Evolutionary conservation across 768 basidiomycete genomes (phyloP), one percentile per base, ranked within the genome.

Genomic region (Suillus occidentalis): DNA sequence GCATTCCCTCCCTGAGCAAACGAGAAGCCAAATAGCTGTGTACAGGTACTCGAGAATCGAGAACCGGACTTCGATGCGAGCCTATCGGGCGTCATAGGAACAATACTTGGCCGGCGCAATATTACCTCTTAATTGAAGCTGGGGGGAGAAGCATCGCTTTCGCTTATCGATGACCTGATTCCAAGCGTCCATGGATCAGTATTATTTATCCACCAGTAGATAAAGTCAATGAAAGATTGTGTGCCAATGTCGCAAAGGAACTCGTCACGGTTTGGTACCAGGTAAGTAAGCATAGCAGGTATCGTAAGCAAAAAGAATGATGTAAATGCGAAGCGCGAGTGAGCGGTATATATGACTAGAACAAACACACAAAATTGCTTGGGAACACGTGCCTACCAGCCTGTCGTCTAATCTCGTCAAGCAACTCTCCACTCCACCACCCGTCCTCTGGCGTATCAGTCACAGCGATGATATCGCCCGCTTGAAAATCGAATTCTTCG

Each of bases 401-500:
- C 67, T 89, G 84, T 67, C 92, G 81, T 68, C 93, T 78, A 37
- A 82, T 81, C 69, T 93, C 91, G 66, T 92, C 90, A n/a, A 94
- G 78, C 65, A 94, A 76, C 70, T 91, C 89, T 28, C 97, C 97
- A 63, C 88, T 91, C 97, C 96, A 99, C 97, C 97, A 98, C 1
- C 97, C 97, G 71, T 97, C 96, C 70, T 95, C 95, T 6, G 95
- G 95, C 7, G 95, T 97, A 25, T 88, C 84, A 0, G 93, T 96
- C 12, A 99, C 96, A 8, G 95, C 96, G 68, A 99, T 97, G 68
- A 97, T 92, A 77, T 99, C 97, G 3, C 92, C 94, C 25, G 88
- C 82, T 73, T 95, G 93, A 87, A 99, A 98, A 75, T 96, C 92
- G 75, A 99, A 98, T 78, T 98, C 97, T 72, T 96, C 94, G 1